A percentile compares a stretch with the other conserved stretches of the same genome.
phyloP scores from a whole-genome alignment of 2,329 filamentous ascomycete genomes.

The Neopestalotiopsis sp. region DNA sequence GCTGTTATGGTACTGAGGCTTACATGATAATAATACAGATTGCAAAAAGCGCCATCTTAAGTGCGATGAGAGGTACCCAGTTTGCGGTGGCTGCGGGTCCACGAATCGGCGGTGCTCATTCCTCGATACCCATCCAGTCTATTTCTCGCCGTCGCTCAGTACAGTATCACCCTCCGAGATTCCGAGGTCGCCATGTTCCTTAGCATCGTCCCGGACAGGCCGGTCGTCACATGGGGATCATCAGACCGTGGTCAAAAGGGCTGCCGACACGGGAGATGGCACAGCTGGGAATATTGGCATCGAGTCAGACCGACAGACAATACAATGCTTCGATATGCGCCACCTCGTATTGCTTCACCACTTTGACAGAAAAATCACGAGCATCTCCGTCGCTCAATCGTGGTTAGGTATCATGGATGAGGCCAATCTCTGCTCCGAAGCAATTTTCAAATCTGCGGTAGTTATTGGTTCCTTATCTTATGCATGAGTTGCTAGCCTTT shows the following conservation, averaged over 20 bases:
- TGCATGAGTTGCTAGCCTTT: constrained; percentile 12
- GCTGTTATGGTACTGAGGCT: too few relatives aligned
- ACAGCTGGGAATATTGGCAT: too few relatives aligned
- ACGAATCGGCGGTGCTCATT: neutral
- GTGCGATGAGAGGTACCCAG: neutral
- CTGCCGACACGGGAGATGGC: too few relatives aligned
- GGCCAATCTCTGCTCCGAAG: neutral
- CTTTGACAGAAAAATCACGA: neutral
- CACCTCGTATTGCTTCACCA: neutral
- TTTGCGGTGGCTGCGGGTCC: neutral
- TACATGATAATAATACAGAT: neutral
- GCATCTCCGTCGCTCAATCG: neutral
- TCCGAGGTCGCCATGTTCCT: neutral
- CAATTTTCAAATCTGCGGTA: neutral
- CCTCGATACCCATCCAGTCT: neutral
- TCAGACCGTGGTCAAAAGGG: too few relatives aligned
- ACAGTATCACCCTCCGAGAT: neutral
- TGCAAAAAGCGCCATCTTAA: neutral
- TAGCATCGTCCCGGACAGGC: too few relatives aligned
- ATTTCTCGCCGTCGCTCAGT: neutral
- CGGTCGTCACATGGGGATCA: too few relatives aligned
- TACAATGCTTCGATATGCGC: neutral
- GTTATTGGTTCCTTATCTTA: constrained; percentile 5
- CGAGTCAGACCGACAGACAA: too few relatives aligned
- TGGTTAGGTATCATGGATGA: neutral